Evolutionary conservation across 371 early-diverging fungal species (phyloP).

Genomic region (Mortierella sp.): DNA sequence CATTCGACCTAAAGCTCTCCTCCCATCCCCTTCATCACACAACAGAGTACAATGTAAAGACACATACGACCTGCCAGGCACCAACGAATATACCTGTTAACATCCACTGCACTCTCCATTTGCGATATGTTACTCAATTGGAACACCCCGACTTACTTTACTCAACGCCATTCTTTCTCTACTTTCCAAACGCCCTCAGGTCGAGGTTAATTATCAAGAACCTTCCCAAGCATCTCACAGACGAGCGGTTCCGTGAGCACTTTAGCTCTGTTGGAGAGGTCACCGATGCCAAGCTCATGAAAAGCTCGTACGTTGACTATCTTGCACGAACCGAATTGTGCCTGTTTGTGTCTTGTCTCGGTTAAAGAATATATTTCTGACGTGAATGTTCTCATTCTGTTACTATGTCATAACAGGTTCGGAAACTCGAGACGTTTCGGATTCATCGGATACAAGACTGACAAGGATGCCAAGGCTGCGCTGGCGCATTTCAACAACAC

Average conservation of each 20-base stretch:
- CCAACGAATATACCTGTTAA: not conserved
- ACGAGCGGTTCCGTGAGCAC: constrained; percentile 89
- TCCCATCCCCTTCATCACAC: constrained; percentile 6
- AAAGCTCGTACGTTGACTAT: constrained; percentile 72
- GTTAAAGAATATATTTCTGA: not conserved
- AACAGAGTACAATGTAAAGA: not conserved
- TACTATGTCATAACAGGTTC: constrained; percentile 56
- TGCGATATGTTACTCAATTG: not conserved
- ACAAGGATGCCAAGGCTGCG: constrained; percentile 87
- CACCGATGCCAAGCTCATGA: constrained; percentile 93
- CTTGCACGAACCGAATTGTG: not conserved
- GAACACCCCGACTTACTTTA: not conserved
- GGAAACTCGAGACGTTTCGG: constrained; percentile 92
- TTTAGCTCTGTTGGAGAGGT: constrained; percentile 89
- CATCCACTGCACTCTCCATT: not conserved
- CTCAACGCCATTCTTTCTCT: not conserved
- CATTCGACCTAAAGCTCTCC: not conserved
- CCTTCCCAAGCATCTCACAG: constrained; percentile 89
- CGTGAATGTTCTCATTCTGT: not conserved
- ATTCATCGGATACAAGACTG: constrained; percentile 92
- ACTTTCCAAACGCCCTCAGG: constrained; percentile 10
- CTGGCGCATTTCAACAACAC: constrained; percentile 90
- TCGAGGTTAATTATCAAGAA: constrained; percentile 73
- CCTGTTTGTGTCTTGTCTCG: not conserved
- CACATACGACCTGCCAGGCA: not conserved